A percentile compares a stretch with the other conserved stretches of the same genome.
phyloP scores from a whole-genome alignment of 2,329 filamentous ascomycete genomes.

The Fusarium chaquense region DNA sequence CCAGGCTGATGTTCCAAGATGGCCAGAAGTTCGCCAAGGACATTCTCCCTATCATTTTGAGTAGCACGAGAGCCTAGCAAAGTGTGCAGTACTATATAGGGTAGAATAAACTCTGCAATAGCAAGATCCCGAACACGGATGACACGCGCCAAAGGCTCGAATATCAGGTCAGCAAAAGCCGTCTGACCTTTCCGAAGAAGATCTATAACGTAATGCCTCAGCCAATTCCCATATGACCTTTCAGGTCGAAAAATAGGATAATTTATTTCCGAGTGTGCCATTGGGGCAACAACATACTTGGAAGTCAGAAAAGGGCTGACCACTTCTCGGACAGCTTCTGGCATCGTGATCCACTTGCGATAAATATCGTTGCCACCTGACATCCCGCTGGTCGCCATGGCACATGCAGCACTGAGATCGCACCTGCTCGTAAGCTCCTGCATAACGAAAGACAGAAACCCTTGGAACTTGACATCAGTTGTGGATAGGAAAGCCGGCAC shows the following conservation, averaged over 20 bases:
- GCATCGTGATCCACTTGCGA: conserved; percentile 81
- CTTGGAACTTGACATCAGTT: conserved; percentile 87
- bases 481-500: conserved; percentile 93
- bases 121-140: conserved; percentile 88
- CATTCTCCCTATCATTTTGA: conserved; percentile 70
- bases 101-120: conserved; percentile 88
- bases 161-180: conserved; percentile 79
- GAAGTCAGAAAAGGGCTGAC: conserved; percentile 91
- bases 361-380: conserved; percentile 70
- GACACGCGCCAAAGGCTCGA: conserved; percentile 82
- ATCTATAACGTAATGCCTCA: conserved; percentile 83
- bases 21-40: conserved; percentile 78
- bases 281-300: conserved; percentile 78
- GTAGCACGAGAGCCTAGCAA: conserved; percentile 76
- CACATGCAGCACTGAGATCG: conserved; percentile 72
- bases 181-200: conserved; percentile 83
- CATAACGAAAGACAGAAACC: conserved; percentile 93
- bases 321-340: conserved; percentile 81
- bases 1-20: conserved; percentile 75
- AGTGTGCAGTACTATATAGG: conserved; percentile 86
- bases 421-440: conserved; percentile 87
- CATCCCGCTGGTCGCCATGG: conserved; percentile 54
- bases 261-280: conserved; percentile 65
- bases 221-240: conserved; percentile 82
- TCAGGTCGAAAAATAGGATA: conserved; percentile 84